These are phyloP conservation scores for Nannochloropsis oceanica DNA, from an alignment of 108 stramenopile species.

Conservation along the genomic window DNA sequence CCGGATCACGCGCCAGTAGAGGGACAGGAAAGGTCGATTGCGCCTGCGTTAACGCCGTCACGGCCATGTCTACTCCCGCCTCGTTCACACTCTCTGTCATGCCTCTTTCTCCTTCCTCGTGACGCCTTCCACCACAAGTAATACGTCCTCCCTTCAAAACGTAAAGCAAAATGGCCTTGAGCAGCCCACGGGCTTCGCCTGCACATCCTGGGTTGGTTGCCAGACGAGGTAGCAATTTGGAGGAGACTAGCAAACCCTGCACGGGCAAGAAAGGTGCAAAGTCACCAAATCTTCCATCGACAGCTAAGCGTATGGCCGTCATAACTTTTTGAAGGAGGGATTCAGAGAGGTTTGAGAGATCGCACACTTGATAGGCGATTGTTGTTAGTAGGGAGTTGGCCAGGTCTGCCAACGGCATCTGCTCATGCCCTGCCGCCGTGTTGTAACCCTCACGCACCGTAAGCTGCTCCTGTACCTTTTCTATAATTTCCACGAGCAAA, in stretches of 20 bases:
- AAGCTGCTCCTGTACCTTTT: not conserved
- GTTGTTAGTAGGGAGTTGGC: not conserved
- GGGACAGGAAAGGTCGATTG: not conserved
- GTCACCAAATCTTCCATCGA: not conserved
- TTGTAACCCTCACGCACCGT: not conserved
- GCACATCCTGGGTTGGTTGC: not conserved
- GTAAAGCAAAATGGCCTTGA: not conserved
- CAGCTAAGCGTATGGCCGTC: not conserved
- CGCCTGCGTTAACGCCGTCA: not conserved
- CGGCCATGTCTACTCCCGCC: not conserved
- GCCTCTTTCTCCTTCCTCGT: not conserved
- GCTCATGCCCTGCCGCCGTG: not conserved
- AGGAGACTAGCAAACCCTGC: not conserved
- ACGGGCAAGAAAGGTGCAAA: not conserved
- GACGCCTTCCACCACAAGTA: not conserved
- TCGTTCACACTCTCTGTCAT: not conserved
- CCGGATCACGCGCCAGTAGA: not conserved
- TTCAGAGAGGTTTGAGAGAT: not conserved
- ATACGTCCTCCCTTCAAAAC: not conserved
- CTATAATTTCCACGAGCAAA: not conserved
- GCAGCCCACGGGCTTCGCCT: not conserved
- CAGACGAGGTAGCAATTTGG: not conserved
- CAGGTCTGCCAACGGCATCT: not conserved
- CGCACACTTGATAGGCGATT: not conserved
- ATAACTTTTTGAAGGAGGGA: not conserved